Conservation (phyloP, 2,329 filamentous ascomycete species). For the Botrytis porri region DNA sequence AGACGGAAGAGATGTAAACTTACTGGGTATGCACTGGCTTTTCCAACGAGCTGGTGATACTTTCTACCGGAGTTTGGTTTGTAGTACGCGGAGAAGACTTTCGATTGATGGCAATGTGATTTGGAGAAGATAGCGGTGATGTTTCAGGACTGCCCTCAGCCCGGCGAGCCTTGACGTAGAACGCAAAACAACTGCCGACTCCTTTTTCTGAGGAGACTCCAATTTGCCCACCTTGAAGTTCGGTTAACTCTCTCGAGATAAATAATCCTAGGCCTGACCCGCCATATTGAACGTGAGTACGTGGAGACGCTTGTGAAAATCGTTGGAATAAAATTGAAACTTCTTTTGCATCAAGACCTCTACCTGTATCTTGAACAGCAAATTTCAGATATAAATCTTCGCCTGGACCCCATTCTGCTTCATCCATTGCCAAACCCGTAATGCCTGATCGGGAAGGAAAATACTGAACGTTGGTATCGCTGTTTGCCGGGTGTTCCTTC, state of each 20-base stretch:
- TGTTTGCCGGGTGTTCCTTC: constrained; percentile 43
- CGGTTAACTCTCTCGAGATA: constrained; percentile 74
- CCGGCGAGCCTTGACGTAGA: constrained; percentile 56
- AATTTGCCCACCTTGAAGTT: constrained; percentile 78
- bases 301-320: constrained; percentile 71
- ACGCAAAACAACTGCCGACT: constrained; percentile 71
- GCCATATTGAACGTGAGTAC: constrained; percentile 81
- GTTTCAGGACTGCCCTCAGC: constrained; percentile 13
- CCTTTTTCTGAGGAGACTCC: constrained; percentile 67
- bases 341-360: constrained; percentile 67
- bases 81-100: background rate
- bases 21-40: background rate
- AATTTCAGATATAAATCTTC: constrained; percentile 70
- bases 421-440: constrained; percentile 31
- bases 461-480: constrained; percentile 44
- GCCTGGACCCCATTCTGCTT: constrained; percentile 61
- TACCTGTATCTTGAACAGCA: constrained; percentile 73
- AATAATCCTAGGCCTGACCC: constrained; percentile 77
- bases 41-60: background rate
- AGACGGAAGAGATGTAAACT: background rate
- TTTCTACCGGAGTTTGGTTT: background rate
- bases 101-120: background rate
- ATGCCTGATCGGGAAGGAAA: constrained; percentile 38
- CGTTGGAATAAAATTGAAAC: constrained; percentile 73
- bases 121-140: constrained; percentile 15